Conservation (phyloP, 2,329 filamentous ascomycete genomes). For the Davidsoniella neocaledoniae region DNA sequence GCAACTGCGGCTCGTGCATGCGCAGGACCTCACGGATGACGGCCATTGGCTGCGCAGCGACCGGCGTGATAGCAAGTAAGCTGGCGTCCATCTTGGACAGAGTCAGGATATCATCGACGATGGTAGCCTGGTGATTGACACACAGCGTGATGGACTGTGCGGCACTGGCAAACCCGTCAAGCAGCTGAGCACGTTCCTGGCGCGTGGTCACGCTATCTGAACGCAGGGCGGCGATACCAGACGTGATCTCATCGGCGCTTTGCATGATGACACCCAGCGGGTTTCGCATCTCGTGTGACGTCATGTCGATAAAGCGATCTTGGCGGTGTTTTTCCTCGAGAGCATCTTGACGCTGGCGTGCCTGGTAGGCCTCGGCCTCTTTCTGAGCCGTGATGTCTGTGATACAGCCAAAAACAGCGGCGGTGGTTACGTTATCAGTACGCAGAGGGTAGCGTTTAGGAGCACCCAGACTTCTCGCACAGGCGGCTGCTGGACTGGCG, state of each 20-base stretch:
- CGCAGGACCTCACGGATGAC: conserved; percentile 54
- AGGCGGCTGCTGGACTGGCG: too few species aligned
- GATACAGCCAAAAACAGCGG: conserved; percentile 63
- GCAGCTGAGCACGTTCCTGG: conserved; percentile 27
- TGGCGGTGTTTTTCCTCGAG: conserved; percentile 61
- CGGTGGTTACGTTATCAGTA: conserved; percentile 44
- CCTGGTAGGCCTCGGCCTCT: conserved; percentile 67
- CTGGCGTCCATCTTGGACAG: conserved; percentile 55
- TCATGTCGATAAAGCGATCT: conserved; percentile 59
- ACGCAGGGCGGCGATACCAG: conserved; percentile 29
- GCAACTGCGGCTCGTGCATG: conserved; percentile 64
- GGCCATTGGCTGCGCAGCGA: conserved; percentile 50
- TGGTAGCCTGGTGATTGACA: conserved; percentile 60
- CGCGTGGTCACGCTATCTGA: conserved; percentile 22
- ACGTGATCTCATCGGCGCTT: conserved; percentile 55
- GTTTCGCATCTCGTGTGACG: conserved; percentile 61
- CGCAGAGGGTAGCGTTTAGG: conserved; percentile 64
- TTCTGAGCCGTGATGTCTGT: conserved; percentile 80
- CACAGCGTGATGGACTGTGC: conserved; percentile 71
- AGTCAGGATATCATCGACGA: conserved; percentile 51
- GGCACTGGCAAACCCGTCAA: conserved; percentile 49
- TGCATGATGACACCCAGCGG: conserved; percentile 59
- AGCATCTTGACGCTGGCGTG: conserved; percentile 60
- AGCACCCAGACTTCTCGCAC: conserved; percentile 40
- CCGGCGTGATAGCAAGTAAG: conserved; percentile 51